Evolutionary conservation across 768 basidiomycete species (phyloP).

Genomic region (Kwoniella pini): DNA sequence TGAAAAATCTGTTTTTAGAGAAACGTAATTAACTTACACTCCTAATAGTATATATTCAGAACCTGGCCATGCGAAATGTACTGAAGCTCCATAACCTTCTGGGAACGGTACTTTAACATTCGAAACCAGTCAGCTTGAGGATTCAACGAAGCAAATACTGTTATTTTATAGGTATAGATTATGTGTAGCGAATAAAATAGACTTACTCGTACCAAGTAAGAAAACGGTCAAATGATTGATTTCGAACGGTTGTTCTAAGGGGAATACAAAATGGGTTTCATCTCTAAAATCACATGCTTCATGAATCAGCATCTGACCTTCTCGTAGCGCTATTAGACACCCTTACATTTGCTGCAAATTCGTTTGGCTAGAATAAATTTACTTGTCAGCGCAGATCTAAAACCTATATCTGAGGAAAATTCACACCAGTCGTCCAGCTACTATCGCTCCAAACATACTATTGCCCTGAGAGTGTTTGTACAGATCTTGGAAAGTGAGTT

Average conservation of each 20-base stretch:
- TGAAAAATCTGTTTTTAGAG: too few relatives aligned
- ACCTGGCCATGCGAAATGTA: constrained; percentile 53
- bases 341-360: constrained; percentile 53
- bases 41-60: constrained; percentile 50
- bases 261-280: constrained; percentile 53
- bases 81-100: constrained; percentile 52
- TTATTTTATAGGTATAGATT: too few relatives aligned
- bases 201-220: constrained; percentile 49
- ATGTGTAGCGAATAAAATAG: not conserved
- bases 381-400: not conserved
- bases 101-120: constrained; percentile 48
- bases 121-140: not conserved
- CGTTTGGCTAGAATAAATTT: constrained; percentile 47
- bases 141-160: not conserved
- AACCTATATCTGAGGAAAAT: constrained; percentile 1
- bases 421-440: constrained; percentile 53
- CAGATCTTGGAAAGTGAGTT: not conserved
- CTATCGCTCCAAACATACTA: constrained; percentile 55
- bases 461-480: too few relatives aligned
- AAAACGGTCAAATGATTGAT: constrained; percentile 54
- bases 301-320: not conserved
- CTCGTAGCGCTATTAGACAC: too few relatives aligned
- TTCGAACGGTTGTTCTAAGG: constrained; percentile 50
- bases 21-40: constrained; percentile 35
- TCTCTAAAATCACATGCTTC: constrained; percentile 19